Conservation (phyloP, 495 filamentous ascomycete genomes). For the Cenococcum geophilum region DNA sequence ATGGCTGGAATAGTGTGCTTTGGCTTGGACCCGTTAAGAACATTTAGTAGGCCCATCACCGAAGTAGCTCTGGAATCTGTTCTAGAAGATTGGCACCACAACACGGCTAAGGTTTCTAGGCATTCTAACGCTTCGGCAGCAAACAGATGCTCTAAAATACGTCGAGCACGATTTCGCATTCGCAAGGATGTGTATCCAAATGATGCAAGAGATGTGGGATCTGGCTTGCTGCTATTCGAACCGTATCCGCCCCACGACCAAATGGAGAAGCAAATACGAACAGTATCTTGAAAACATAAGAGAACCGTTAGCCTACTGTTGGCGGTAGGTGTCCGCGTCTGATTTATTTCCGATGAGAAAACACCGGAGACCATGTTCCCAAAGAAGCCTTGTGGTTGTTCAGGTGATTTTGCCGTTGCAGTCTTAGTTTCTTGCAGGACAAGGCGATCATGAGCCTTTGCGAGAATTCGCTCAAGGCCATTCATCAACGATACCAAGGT, state of each 20-base stretch:
- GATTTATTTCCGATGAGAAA: constrained; percentile 71
- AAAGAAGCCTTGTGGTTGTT: constrained; percentile 86
- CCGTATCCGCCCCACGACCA: constrained; percentile 86
- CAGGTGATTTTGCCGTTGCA: constrained; percentile 65
- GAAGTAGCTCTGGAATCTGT: constrained; percentile 36
- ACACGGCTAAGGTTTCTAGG: constrained; percentile 77
- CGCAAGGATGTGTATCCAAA: constrained; percentile 83
- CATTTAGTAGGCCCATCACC: constrained; percentile 80
- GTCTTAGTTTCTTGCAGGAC: constrained; percentile 65
- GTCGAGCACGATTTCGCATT: constrained; percentile 80
- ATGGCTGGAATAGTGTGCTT: constrained; percentile 93
- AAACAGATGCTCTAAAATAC: constrained; percentile 88
- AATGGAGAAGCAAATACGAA: constrained; percentile 82
- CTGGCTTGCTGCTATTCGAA: constrained; percentile 49
- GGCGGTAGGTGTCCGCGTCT: constrained; percentile 68
- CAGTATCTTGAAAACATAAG: constrained; percentile 93
- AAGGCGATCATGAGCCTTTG: constrained; percentile 78
- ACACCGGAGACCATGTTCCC: constrained; percentile 95
- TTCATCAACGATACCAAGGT: constrained; percentile 74
- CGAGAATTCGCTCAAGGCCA: constrained; percentile 83
- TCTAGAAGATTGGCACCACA: constrained; percentile 57
- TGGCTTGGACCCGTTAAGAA: constrained; percentile 83
- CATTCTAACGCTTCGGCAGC: constrained; percentile 92
- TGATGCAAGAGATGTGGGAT: constrained; percentile 67
- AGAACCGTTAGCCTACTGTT: constrained; percentile 91